Evolutionary conservation across 2,329 filamentous ascomycete genomes (phyloP).

Genomic region (Aspergillus bombycis): DNA sequence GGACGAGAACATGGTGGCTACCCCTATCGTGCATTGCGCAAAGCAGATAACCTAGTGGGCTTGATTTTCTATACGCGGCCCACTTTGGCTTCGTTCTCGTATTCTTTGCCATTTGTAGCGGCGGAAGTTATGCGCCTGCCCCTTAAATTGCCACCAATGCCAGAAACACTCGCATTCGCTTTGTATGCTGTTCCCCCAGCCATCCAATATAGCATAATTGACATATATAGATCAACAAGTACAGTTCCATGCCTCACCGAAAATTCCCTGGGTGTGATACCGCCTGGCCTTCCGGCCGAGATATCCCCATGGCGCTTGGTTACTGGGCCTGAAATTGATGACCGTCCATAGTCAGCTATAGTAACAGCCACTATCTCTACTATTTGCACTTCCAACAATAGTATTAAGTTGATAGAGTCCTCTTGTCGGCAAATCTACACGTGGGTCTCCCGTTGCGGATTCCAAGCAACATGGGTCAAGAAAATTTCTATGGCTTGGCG

Average conservation of each 20-base stretch:
- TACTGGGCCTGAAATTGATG: too few relatives aligned
- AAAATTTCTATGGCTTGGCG: background rate
- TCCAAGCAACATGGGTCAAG: background rate
- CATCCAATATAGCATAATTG: background rate
- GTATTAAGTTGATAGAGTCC: background rate
- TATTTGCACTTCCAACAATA: background rate
- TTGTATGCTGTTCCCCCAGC: background rate
- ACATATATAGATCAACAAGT: background rate
- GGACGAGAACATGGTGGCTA: background rate
- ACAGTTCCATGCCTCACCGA: background rate
- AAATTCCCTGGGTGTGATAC: background rate
- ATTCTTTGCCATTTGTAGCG: background rate
- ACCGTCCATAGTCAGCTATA: background rate
- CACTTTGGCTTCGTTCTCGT: background rate
- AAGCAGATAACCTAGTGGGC: background rate
- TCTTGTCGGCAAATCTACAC: background rate
- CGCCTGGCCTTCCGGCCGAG: too few relatives aligned
- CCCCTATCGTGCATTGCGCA: background rate
- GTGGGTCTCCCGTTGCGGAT: background rate
- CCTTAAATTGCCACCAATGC: background rate
- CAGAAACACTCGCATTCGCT: background rate
- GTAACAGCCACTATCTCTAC: background rate
- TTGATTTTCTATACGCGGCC: background rate
- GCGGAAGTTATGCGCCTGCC: background rate
- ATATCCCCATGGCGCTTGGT: too few relatives aligned